Percentiles rank a stretch among this genome's conserved stretches.
phyloP scores from a whole-genome alignment of 2,329 filamentous ascomycete species.

The Gyromitra esculenta region DNA sequence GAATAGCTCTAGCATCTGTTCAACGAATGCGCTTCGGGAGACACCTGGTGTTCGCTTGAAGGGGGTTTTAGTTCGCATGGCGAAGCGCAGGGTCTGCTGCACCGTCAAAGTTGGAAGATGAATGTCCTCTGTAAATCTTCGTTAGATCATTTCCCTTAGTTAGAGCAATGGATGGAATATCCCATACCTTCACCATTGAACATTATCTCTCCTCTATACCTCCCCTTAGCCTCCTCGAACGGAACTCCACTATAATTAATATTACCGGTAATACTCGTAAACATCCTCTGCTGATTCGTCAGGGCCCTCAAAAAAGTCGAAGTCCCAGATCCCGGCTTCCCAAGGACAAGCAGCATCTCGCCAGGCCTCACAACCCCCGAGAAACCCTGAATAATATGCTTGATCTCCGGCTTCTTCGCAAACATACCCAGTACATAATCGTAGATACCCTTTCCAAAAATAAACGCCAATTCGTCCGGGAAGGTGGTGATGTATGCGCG shows the following conservation, averaged over 20 bases:
- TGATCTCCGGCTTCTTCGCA: constrained; percentile 64
- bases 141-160: background rate
- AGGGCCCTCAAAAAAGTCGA: constrained; percentile 80
- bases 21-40: constrained; percentile 65
- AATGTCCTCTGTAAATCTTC: constrained; percentile 54
- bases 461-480: constrained; percentile 54
- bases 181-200: constrained; percentile 79
- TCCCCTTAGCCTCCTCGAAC: constrained; percentile 72
- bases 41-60: constrained; percentile 55
- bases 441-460: constrained; percentile 55
- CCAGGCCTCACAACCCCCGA: constrained; percentile 73
- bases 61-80: constrained; percentile 63
- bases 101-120: constrained; percentile 80
- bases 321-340: constrained; percentile 77
- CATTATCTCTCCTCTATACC: constrained; percentile 78
- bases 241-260: constrained; percentile 77
- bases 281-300: constrained; percentile 74
- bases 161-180: background rate
- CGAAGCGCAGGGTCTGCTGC: constrained; percentile 79
- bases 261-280: constrained; percentile 73
- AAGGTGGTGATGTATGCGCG: constrained; percentile 55
- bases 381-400: constrained; percentile 73
- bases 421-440: constrained; percentile 61
- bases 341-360: constrained; percentile 78
- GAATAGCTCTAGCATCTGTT: constrained; percentile 69